These are phyloP conservation scores for Pichiaceae sp. DNA, from an alignment of 1,139 yeast genomes.

Conservation along the genomic window DNA sequence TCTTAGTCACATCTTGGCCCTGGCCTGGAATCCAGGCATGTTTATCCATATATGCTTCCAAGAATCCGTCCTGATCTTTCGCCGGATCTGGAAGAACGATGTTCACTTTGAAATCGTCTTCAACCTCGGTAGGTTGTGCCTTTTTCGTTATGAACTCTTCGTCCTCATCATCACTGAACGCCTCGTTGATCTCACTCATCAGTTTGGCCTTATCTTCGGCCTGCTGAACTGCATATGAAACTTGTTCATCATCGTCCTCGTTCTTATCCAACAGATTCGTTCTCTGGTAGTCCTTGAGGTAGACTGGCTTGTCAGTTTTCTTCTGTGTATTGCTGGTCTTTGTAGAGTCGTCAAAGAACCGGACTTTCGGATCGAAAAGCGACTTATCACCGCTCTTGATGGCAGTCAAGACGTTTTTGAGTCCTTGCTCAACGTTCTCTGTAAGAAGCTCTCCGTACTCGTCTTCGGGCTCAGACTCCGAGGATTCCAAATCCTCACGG, in stretches of 20 bases:
- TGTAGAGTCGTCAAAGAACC: conserved; percentile 54
- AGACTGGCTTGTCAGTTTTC: conserved; percentile 71
- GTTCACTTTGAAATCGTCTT: conserved; percentile 15
- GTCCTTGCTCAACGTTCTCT: conserved; percentile 75
- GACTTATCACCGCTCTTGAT: conserved; percentile 58
- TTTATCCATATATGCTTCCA: conserved; percentile 60
- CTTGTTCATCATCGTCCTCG: conserved; percentile 37
- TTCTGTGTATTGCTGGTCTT: conserved; percentile 22
- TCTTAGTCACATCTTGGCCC: conserved; percentile 26
- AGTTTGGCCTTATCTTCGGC: conserved; percentile 66
- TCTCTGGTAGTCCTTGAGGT: conserved; percentile 88
- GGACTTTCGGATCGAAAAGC: conserved; percentile 56
- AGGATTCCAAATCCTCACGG: conserved; percentile 18
- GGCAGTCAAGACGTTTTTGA: conserved; percentile 62
- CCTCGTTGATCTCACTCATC: conserved; percentile 66
- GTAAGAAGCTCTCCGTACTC: conserved; percentile 86
- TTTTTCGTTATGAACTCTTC: conserved; percentile 51
- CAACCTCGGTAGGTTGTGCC: conserved; percentile 14
- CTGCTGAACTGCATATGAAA: conserved; percentile 66
- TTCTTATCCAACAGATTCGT: conserved; percentile 62
- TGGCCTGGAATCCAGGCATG: conserved; percentile 85
- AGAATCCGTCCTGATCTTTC: conserved; percentile 48
- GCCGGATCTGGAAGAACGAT: conserved; percentile 61
- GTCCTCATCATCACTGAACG: conserved; percentile 43
- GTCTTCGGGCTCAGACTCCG: conserved; percentile 73